Conservation (phyloP, 768 basidiomycete genomes). For the Amanita phalloides region DNA sequence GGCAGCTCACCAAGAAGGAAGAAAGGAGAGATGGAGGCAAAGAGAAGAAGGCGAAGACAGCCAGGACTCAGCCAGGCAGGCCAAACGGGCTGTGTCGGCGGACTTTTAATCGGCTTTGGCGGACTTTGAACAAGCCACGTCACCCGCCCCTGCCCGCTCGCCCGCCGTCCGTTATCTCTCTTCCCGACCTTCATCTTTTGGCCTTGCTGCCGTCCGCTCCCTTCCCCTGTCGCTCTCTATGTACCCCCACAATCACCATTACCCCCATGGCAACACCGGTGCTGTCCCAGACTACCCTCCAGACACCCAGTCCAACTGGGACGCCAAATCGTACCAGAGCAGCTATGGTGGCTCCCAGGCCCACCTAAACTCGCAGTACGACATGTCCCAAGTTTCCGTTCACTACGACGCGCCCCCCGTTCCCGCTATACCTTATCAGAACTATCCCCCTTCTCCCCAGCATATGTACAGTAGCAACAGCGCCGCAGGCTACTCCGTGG, state of each 20-base stretch:
- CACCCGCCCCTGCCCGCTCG: not conserved
- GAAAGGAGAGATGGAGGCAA: not conserved
- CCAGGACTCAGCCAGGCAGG: constrained; percentile 18
- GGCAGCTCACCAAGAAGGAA: not conserved
- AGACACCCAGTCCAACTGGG: constrained; percentile 31
- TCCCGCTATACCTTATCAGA: constrained; percentile 42
- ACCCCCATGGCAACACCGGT: constrained; percentile 18
- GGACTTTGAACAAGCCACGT: no score
- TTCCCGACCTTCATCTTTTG: not conserved
- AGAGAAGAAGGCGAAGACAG: constrained; percentile 13
- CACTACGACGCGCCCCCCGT: constrained; percentile 32
- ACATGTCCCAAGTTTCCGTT: constrained; percentile 38
- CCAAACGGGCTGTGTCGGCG: constrained; percentile 35
- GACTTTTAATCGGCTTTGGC: constrained; percentile 29
- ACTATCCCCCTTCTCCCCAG: constrained; percentile 52
- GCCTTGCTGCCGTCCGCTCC: constrained; percentile 16
- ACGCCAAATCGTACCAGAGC: constrained; percentile 49
- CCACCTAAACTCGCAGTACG: constrained; percentile 54
- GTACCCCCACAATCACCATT: constrained; percentile 48
- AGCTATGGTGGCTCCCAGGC: constrained; percentile 60
- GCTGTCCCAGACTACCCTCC: constrained; percentile 27
- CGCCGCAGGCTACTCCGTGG: constrained; percentile 51
- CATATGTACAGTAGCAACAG: constrained; percentile 36
- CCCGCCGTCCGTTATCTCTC: not conserved
- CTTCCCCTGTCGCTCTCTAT: constrained; percentile 20